phyloP scores from a whole-genome alignment of 257 asterid genomes.

The Verbena officinalis region DNA sequence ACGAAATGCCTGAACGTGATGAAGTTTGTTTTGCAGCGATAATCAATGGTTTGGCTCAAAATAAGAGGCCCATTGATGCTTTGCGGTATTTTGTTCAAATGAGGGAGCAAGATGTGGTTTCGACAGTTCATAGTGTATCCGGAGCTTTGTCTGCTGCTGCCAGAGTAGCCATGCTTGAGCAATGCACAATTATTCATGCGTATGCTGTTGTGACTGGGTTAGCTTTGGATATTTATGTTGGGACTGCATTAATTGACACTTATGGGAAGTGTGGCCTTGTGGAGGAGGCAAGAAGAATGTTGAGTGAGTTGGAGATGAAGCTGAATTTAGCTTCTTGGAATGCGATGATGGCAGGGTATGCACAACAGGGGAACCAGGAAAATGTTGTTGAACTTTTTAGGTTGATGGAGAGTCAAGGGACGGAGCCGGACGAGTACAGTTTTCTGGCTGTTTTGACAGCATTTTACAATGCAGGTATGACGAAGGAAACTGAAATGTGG shows the following conservation, averaged over 20 bases:
- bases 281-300: constrained; percentile 59
- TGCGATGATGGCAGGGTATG: constrained; percentile 79
- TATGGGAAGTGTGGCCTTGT: constrained; percentile 83
- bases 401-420: constrained; percentile 54
- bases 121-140: constrained; percentile 61
- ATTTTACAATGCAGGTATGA: constrained; percentile 58
- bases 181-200: constrained; percentile 67
- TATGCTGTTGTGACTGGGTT: constrained; percentile 62
- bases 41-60: constrained; percentile 69
- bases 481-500: constrained; percentile 63
- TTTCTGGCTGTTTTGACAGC: constrained; percentile 72
- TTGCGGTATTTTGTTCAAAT: constrained; percentile 55
- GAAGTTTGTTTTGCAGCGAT: constrained; percentile 69
- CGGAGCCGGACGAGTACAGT: constrained; percentile 57
- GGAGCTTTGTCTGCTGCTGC: constrained; percentile 74
- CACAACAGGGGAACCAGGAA: constrained; percentile 62
- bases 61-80: constrained; percentile 54
- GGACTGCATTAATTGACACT: constrained; percentile 68
- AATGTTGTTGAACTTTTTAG: constrained; percentile 38
- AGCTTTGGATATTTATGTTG: constrained; percentile 46
- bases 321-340: constrained; percentile 60
- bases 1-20: constrained; percentile 63
- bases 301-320: constrained; percentile 44
- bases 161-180: constrained; percentile 71
- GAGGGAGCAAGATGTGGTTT: constrained; percentile 47